Evolutionary conservation across 306 rosid species (phyloP).

Genomic region (Spatholobus suberectus): DNA sequence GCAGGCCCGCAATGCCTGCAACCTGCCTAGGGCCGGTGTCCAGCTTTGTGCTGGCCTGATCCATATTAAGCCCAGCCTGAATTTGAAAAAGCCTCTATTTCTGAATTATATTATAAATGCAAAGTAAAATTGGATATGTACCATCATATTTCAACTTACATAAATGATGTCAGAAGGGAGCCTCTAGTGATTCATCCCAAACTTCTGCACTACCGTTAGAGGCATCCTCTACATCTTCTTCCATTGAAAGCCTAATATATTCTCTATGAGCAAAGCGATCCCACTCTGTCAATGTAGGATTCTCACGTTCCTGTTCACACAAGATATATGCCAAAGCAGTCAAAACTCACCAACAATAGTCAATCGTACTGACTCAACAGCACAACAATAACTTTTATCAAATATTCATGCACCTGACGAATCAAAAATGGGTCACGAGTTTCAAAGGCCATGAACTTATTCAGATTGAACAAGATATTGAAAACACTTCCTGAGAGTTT

Average conservation of each 20-base stretch:
- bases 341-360: constrained; percentile 37
- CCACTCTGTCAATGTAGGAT: constrained; percentile 99
- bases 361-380: constrained; percentile 14
- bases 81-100: constrained; percentile 15
- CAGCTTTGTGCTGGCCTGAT: constrained; percentile 16
- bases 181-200: constrained; percentile 99
- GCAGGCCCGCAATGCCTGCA: constrained; percentile 15
- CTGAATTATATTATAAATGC: constrained; percentile 5
- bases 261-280: constrained; percentile 99
- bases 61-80: constrained; percentile 12
- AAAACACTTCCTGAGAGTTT: constrained; percentile 96
- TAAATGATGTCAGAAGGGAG: constrained; percentile 76
- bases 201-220: constrained; percentile 99
- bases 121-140: constrained; percentile 22
- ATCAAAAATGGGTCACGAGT: constrained; percentile 98
- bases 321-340: constrained; percentile 42
- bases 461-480: constrained; percentile 95
- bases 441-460: constrained; percentile 99
- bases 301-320: constrained; percentile 92
- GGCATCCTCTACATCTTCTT: constrained; percentile 99
- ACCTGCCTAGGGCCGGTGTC: not conserved
- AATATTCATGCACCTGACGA: constrained; percentile 79
- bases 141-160: constrained; percentile 50
- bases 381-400: constrained; percentile 13
- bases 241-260: constrained; percentile 99